These are phyloP conservation scores for Plectranthus barbatus DNA, from an alignment of 257 asterid species.

Conservation along the genomic window DNA sequence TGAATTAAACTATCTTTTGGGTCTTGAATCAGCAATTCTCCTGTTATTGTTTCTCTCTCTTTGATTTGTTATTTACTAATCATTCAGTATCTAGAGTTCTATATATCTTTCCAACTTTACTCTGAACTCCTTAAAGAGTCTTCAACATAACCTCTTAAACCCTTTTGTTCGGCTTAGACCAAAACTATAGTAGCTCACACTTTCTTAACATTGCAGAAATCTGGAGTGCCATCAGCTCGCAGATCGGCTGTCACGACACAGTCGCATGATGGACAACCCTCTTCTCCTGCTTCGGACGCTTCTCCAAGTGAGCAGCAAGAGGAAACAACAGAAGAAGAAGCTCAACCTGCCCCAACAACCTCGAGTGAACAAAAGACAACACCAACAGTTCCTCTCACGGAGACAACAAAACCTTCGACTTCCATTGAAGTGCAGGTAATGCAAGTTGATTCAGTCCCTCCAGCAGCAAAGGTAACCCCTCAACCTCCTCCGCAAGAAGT, in stretches of 20 bases:
- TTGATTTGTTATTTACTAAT: background rate
- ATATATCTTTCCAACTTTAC: background rate
- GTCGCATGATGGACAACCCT: conserved; percentile 27
- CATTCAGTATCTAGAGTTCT: background rate
- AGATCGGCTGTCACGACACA: conserved; percentile 25
- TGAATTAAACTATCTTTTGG: too few relatives aligned
- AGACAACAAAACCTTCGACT: conserved; percentile 23
- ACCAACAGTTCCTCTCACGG: conserved; percentile 23
- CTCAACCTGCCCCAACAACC: conserved; percentile 25
- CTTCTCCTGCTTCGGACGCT: conserved; percentile 29
- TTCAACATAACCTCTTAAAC: too few relatives aligned
- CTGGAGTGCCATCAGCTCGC: conserved; percentile 26
- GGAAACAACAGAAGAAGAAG: conserved; percentile 35
- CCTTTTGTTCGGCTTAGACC: too few relatives aligned
- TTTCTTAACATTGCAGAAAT: conserved; percentile 16
- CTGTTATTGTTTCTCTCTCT: background rate
- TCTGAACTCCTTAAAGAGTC: too few relatives aligned
- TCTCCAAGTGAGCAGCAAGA: conserved; percentile 42
- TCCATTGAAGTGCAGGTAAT: conserved; percentile 30
- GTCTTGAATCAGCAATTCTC: too few relatives aligned
- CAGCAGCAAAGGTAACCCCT: conserved; percentile 19
- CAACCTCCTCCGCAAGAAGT: conserved; percentile 21
- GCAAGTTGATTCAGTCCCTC: conserved; percentile 36
- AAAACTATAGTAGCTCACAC: too few relatives aligned
- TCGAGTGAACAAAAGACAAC: conserved; percentile 38